Evolutionary conservation across 352 stramenopile genomes (phyloP), one percentile per base, ranked within the genome.

Genomic region (Pilasporangium apinafurcum): DNA sequence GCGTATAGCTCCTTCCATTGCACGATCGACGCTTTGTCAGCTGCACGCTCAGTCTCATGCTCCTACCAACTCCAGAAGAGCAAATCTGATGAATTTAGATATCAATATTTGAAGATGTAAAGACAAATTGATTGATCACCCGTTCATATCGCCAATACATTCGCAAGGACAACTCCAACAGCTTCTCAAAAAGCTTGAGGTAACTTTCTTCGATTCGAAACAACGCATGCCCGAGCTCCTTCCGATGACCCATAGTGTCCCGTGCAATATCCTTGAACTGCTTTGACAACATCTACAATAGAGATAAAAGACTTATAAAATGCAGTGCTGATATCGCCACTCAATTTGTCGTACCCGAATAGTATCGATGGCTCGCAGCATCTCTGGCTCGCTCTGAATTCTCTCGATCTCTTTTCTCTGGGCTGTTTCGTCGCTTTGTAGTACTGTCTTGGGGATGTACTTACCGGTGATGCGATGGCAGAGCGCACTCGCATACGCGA

Each of bases 161-260:
- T 0, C 71, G 59, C 37, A 89, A 16, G 3, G 77, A 83, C 28
- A 84, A 60, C 49, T 86, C 77, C n/a, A 86, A 39, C 25, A 89
- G 51, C 48, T 83, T 83, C 32, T 89, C 77, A 58, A 86, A 89
- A 1, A 86, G 56, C 33, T 80, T 81, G 30, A 89, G 45, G 37
- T 89, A 89, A 37, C 53, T 84, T 37, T 83, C 71, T 56, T 89
- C 73, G 22, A 89, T 83, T 4, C 71, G 75, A 31, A 89, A 70
- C 8, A 89, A 50, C 12, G 67, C 48, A 31, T 84, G 73, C 0
- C 77, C 77, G 1, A 89, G 51, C 31, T 85, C 73, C 37, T 68
- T 79, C 4, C 77, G 70, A 21, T 89, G 77, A 0, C 73, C 73
- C 42, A 86, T 65, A 2, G 73, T 75, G 22, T 68, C 65, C 16